Evolutionary conservation across 2,329 filamentous ascomycete species (phyloP), one percentile per base, ranked within the genome.

Genomic region (Penicillium sp.): DNA sequence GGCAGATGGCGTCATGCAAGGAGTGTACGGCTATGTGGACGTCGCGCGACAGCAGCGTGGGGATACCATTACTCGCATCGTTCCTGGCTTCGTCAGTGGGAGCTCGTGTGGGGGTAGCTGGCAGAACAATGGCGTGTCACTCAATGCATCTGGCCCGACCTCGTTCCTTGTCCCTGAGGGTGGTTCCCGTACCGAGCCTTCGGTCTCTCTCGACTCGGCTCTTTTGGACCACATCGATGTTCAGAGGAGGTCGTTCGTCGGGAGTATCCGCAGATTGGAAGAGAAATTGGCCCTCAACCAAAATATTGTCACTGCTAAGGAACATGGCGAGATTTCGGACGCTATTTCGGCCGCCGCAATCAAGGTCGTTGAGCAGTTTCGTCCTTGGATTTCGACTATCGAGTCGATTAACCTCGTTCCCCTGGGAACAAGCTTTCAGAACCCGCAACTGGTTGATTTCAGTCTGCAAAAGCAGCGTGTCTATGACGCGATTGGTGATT

Each of bases 11-110:
- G 93, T 99, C 25, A 84, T 98, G 59, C 86, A 95, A 57, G 94
- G 94, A 5, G 94, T 99, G 6, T 97, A 93, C 76, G 95, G 92
- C 73, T 99, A 97, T 75, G 94, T 98, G 38, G 94, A 98, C 74
- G 91, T 98, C 51, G 95, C 95, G 16, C 88, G 92, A 68, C 92
- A 96, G 75, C 95, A 98, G 76, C 86, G 93, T 59, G 94, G 94
- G 59, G 94, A 97, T 73, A 91, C 95, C 43, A 96, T 98, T 57
- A 92, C 92, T 16, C 88, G 95, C n/a, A 83, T 98, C 2, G 89
- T 96, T 58, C 95, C 95, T 19, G 95, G 95, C 0, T 99, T 99
- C 74, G 89, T 98, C 35, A 87, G 93, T 62, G 92, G 93, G 33
- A 96, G 91, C 75, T 87, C 83, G 46, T 85, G 87, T 4, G 94